Conservation (phyloP, 257 asterid genomes). For the Lantana camara region DNA sequence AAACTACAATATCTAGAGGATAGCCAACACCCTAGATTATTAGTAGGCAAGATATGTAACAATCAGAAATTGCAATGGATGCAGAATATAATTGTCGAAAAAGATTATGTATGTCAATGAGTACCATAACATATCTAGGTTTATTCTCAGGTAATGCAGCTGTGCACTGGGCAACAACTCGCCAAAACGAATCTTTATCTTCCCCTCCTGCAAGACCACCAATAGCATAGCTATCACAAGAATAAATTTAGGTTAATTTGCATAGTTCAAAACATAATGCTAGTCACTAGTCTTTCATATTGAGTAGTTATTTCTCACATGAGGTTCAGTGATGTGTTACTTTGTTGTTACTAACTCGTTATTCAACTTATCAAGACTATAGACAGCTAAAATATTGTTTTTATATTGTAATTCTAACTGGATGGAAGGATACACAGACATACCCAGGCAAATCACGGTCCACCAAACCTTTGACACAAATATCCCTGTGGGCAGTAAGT, state of each 20-base stretch:
- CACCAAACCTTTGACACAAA: slow-evolving; percentile 89
- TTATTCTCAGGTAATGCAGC: slow-evolving; percentile 96
- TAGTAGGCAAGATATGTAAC: slow-evolving; percentile 21
- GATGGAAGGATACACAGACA: slow-evolving; percentile 23
- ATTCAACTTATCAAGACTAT: neutral
- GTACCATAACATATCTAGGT: slow-evolving; percentile 96
- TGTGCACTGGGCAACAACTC: slow-evolving; percentile 99
- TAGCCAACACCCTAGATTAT: slow-evolving; percentile 90
- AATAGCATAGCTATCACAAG: slow-evolving; percentile 90
- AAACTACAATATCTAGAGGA: slow-evolving; percentile 94
- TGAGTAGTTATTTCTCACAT: slow-evolving; percentile 8
- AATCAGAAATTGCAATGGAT: slow-evolving; percentile 25
- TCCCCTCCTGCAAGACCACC: slow-evolving; percentile 99
- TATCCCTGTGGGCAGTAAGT: slow-evolving; percentile 66
- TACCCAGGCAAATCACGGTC: slow-evolving; percentile 97
- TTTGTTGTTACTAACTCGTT: neutral
- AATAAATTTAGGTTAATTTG: slow-evolving; percentile 42
- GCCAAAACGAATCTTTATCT: slow-evolving; percentile 99
- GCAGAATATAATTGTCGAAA: neutral
- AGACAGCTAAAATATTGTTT: slow-evolving; percentile 8
- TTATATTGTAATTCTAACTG: neutral
- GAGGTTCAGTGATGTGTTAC: neutral
- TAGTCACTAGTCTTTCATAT: slow-evolving; percentile 16
- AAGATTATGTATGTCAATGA: neutral
- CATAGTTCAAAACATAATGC: slow-evolving; percentile 20